Evolutionary conservation across 148 eudicot species (phyloP).

Genomic region (Cornus controversa): DNA sequence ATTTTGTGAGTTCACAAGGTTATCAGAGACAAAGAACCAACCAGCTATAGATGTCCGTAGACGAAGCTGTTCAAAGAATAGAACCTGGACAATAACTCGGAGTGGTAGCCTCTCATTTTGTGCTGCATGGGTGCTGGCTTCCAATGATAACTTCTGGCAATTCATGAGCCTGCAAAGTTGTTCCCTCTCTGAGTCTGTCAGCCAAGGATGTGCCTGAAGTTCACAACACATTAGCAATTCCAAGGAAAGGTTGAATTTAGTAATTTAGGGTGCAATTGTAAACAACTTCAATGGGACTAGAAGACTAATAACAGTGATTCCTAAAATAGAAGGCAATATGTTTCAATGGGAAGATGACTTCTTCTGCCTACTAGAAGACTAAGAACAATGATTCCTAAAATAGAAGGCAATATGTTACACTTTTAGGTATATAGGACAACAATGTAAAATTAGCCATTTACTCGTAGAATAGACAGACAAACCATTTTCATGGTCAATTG

Average conservation of each 20-base stretch:
- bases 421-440: too few relatives aligned
- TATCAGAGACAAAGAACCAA: conserved; percentile 43
- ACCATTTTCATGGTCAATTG: too few relatives aligned
- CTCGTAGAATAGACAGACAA: too few relatives aligned
- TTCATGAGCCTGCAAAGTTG: conserved; percentile 45
- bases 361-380: neutral
- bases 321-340: too few relatives aligned
- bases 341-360: neutral
- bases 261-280: neutral
- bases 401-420: too few relatives aligned
- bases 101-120: conserved; percentile 55
- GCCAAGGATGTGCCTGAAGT: conserved; percentile 52
- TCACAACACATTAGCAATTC: neutral
- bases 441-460: too few relatives aligned
- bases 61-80: conserved; percentile 53
- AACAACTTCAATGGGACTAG: too few relatives aligned
- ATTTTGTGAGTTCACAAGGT: conserved; percentile 28
- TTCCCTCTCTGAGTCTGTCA: conserved; percentile 46
- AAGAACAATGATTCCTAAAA: too few relatives aligned
- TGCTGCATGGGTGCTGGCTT: conserved; percentile 54
- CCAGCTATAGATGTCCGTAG: conserved; percentile 43
- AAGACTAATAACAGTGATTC: too few relatives aligned
- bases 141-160: conserved; percentile 50
- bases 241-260: neutral
- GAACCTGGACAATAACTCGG: conserved; percentile 48